Percentiles rank a stretch among this genome's conserved stretches.
phyloP scores from a whole-genome alignment of 2,329 filamentous ascomycete genomes.

The Scopulariopsis brevicaulis region DNA sequence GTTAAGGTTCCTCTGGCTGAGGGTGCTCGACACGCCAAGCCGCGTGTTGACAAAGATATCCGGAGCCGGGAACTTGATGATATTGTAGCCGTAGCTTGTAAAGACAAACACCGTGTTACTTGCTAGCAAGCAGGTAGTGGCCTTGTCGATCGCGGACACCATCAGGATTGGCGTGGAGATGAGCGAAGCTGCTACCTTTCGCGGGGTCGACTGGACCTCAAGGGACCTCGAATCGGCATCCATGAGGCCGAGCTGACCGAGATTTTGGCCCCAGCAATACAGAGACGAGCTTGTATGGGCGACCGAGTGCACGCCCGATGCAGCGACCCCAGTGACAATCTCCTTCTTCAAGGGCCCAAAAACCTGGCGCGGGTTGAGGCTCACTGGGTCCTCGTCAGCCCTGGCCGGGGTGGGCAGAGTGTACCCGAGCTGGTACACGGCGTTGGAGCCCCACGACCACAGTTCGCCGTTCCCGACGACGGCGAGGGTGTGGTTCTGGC shows the following conservation, averaged over 20 bases:
- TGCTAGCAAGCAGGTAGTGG: constrained; percentile 74
- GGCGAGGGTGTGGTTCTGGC: constrained; percentile 84
- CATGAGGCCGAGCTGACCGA: constrained; percentile 86
- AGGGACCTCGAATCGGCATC: constrained; percentile 90
- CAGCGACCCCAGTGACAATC: constrained; percentile 66
- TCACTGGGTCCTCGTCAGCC: constrained; percentile 75
- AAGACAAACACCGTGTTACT: constrained; percentile 90
- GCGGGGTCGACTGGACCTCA: constrained; percentile 68
- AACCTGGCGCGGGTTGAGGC: constrained; percentile 71
- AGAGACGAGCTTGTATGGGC: constrained; percentile 71
- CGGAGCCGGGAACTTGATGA: constrained; percentile 65
- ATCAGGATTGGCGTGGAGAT: constrained; percentile 56
- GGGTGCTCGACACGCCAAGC: constrained; percentile 12
- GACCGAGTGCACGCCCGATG: constrained; percentile 85
- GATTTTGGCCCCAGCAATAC: constrained; percentile 92
- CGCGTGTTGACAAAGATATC: constrained; percentile 55
- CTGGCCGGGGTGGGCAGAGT: constrained; percentile 52
- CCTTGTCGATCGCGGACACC: constrained; percentile 81
- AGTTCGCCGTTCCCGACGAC: constrained; percentile 79
- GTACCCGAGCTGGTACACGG: constrained; percentile 78
- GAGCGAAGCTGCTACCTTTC: constrained; percentile 79
- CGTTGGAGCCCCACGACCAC: constrained; percentile 91
- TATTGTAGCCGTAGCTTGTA: constrained; percentile 92
- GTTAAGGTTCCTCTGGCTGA: constrained; percentile 42
- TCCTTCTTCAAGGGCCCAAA: constrained; percentile 90